Conservation (phyloP, 2,329 filamentous ascomycete genomes). For the Sclerotiophoma versabilis region DNA sequence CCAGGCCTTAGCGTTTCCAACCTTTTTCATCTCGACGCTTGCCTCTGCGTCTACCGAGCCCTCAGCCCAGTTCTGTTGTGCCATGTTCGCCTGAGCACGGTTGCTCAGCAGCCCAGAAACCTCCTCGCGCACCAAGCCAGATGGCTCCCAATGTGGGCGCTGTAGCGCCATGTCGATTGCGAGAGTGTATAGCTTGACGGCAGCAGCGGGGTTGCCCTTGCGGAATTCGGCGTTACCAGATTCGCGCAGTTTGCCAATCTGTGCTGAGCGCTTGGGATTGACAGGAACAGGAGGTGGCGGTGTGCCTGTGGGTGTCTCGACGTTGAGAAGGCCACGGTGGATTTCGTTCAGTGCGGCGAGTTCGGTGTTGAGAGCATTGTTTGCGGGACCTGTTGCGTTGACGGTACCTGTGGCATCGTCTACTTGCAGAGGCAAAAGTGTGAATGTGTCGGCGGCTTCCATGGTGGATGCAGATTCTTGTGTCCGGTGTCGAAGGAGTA, state of each 20-base stretch:
- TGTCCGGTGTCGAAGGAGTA: not conserved
- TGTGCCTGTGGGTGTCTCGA: conserved; percentile 67
- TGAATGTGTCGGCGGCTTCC: conserved; percentile 70
- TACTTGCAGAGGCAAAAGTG: conserved; percentile 79
- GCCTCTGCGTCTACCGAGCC: conserved; percentile 86
- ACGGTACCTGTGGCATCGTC: conserved; percentile 84
- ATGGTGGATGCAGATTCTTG: conserved; percentile 25
- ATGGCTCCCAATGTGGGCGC: conserved; percentile 87
- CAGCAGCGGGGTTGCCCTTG: conserved; percentile 76
- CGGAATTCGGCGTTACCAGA: conserved; percentile 83
- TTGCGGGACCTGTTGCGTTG: conserved; percentile 52
- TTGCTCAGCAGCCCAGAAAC: conserved; percentile 81
- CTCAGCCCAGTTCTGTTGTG: conserved; percentile 80
- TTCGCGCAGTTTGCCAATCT: conserved; percentile 91
- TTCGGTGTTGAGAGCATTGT: conserved; percentile 49
- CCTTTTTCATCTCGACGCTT: conserved; percentile 84
- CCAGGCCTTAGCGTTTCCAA: conserved; percentile 93
- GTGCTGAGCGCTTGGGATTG: conserved; percentile 87
- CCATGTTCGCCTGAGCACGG: conserved; percentile 89
- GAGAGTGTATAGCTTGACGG: conserved; percentile 81
- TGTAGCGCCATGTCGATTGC: conserved; percentile 87
- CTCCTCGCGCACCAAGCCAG: conserved; percentile 84
- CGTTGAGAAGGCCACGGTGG: conserved; percentile 74
- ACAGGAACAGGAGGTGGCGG: conserved; percentile 89
- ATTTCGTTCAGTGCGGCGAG: conserved; percentile 79